Evolutionary conservation across 192 early-diverging fungal species (phyloP).

Genomic region (Phycomyces nitens): DNA sequence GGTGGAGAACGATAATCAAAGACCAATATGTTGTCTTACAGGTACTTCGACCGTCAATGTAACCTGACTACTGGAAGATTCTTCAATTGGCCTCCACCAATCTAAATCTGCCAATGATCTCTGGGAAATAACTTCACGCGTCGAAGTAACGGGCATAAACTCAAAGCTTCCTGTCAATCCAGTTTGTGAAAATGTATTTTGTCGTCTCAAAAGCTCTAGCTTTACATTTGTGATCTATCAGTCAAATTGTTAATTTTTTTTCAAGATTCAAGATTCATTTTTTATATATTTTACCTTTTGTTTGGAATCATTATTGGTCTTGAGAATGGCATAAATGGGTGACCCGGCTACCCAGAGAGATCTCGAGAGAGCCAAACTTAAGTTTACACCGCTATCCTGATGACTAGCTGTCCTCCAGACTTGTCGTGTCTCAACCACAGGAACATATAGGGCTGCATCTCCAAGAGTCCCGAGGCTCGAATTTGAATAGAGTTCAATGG

Average conservation of each 20-base stretch:
- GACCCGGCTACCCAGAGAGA: conserved; percentile 16
- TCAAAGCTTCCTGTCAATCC: neutral
- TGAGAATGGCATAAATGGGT: conserved; percentile 12
- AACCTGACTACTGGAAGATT: conserved; percentile 3
- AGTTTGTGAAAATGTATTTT: conserved; percentile 18
- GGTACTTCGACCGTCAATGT: conserved; percentile 5
- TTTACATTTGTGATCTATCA: conserved; percentile 18
- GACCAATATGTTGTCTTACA: conserved; percentile 10
- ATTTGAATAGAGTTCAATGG: neutral
- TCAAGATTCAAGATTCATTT: neutral
- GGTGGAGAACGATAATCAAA: neutral
- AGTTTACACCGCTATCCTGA: neutral
- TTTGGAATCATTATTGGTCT: neutral
- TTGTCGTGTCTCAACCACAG: neutral
- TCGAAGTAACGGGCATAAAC: conserved; percentile 14
- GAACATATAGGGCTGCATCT: conserved; percentile 10
- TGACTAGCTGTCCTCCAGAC: neutral
- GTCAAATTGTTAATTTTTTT: neutral
- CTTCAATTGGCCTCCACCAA: conserved; percentile 22
- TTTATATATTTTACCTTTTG: conserved; percentile 2
- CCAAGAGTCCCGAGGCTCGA: neutral
- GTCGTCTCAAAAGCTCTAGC: conserved; percentile 13
- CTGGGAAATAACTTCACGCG: conserved; percentile 10
- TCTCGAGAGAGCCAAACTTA: neutral
- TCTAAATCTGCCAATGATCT: neutral